Percentiles rank a stretch among this genome's conserved stretches.
Conservation (phyloP, 2,329 filamentous ascomycete genomes). For the Magnaporthiopsis poae region DNA sequence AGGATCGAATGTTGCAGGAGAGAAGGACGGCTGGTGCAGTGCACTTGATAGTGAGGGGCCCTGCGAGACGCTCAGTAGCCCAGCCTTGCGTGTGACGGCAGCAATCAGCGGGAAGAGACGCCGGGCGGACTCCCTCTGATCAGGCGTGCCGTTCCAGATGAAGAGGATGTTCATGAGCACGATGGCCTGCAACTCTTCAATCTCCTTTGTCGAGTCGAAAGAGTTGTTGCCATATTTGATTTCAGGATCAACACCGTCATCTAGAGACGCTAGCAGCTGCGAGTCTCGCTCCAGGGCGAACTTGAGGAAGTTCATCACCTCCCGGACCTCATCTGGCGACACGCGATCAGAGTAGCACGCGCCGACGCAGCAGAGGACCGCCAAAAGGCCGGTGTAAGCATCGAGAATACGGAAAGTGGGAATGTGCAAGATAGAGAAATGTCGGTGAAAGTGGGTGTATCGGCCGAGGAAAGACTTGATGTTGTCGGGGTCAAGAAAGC, state of each 20-base stretch:
- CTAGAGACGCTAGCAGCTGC: slow-evolving; percentile 37
- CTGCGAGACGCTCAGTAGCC: slow-evolving; percentile 44
- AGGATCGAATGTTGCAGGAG: slow-evolving; percentile 34
- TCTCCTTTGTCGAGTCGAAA: slow-evolving; percentile 29
- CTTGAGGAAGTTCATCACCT: slow-evolving; percentile 56
- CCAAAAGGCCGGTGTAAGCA: slow-evolving; percentile 56
- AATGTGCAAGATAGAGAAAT: slow-evolving; percentile 64
- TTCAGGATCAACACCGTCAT: slow-evolving; percentile 15
- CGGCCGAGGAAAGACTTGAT: slow-evolving; percentile 61
- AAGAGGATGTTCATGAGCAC: slow-evolving; percentile 52
- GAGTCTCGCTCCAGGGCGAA: slow-evolving; percentile 48
- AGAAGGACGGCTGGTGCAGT: slow-evolving; percentile 48
- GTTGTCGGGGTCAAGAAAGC: slow-evolving; percentile 57
- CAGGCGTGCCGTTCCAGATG: slow-evolving; percentile 59
- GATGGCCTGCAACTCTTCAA: slow-evolving; percentile 60
- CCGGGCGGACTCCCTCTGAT: slow-evolving; percentile 54
- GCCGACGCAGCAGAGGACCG: slow-evolving; percentile 63
- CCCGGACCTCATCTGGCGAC: slow-evolving; percentile 50
- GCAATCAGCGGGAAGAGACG: slow-evolving; percentile 49
- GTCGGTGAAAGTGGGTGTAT: slow-evolving; percentile 63
- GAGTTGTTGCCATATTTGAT: slow-evolving; percentile 28
- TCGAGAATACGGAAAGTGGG: slow-evolving; percentile 59
- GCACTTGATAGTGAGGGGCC: slow-evolving; percentile 43
- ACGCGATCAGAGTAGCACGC: slow-evolving; percentile 63
- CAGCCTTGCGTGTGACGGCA: slow-evolving; percentile 45